Percentiles rank a stretch among this genome's conserved stretches.
Conservation (phyloP, 2,329 filamentous ascomycete species). For the Fusarium virguliforme region DNA sequence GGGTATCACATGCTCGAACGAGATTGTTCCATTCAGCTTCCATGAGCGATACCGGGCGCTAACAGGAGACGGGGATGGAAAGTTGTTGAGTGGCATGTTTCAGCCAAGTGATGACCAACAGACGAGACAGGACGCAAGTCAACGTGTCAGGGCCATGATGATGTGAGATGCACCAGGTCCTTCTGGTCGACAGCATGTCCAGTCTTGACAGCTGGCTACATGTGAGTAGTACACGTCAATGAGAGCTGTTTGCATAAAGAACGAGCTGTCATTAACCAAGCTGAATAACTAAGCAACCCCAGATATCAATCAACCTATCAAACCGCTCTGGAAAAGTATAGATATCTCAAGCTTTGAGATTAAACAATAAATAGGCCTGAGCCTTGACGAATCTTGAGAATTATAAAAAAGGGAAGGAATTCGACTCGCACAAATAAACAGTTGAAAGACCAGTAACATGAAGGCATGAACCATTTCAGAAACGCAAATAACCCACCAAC, state of each 20-base stretch:
- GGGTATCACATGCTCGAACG: conserved; percentile 5
- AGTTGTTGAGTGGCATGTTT: conserved; percentile 15
- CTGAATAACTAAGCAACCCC: not conserved
- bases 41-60: not conserved
- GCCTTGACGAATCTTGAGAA: not conserved
- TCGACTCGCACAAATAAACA: not conserved
- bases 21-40: conserved; percentile 9
- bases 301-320: not conserved
- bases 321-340: not conserved
- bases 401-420: not conserved
- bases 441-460: not conserved
- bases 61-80: not conserved
- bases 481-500: not conserved
- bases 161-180: conserved; percentile 14
- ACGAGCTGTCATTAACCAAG: not conserved
- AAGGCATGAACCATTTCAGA: conserved; percentile 2
- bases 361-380: not conserved
- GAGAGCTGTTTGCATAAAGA: not conserved
- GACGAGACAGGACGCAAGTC: not conserved
- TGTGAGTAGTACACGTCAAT: not conserved
- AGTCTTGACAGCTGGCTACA: not conserved
- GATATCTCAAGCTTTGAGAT: not conserved
- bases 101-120: not conserved
- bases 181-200: conserved; percentile 10
- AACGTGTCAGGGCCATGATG: not conserved